phyloP scores from a whole-genome alignment of 768 basidiomycete genomes.

The Artomyces pyxidatus region DNA sequence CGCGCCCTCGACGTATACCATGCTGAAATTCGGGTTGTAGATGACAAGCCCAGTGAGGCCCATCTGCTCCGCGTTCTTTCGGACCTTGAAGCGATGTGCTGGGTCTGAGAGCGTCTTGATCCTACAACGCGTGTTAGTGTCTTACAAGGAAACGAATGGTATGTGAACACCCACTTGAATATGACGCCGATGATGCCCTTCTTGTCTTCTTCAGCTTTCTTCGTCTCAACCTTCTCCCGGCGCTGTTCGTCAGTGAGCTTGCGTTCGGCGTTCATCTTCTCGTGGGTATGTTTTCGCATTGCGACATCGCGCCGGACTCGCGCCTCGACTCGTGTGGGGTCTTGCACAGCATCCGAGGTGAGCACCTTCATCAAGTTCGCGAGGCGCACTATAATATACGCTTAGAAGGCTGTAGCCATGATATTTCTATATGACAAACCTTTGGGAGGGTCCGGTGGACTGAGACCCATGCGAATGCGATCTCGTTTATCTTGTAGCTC shows the following conservation, averaged over 20 bases:
- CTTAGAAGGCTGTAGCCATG: constrained; percentile 3
- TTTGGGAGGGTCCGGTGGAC: constrained; percentile 94
- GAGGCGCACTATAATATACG: constrained; percentile 59
- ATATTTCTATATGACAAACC: constrained; percentile 35
- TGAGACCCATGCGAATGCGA: constrained; percentile 89
- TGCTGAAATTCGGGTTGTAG: constrained; percentile 81
- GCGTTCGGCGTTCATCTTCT: constrained; percentile 88
- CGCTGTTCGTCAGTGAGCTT: constrained; percentile 89
- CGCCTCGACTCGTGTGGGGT: constrained; percentile 95
- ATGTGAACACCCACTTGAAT: constrained; percentile 92
- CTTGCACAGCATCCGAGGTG: constrained; percentile 93
- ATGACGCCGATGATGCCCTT: constrained; percentile 76
- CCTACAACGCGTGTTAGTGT: too few relatives aligned
- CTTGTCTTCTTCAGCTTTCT: constrained; percentile 84
- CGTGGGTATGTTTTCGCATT: constrained; percentile 80
- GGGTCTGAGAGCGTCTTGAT: constrained; percentile 86
- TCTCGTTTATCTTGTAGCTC: constrained; percentile 94
- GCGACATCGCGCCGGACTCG: constrained; percentile 91
- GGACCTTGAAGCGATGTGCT: constrained; percentile 91
- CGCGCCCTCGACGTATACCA: constrained; percentile 93
- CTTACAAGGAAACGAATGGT: too few relatives aligned
- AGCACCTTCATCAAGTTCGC: constrained; percentile 97
- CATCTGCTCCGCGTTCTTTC: constrained; percentile 92
- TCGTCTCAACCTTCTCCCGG: constrained; percentile 76
- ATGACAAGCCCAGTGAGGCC: constrained; percentile 84